Conservation (phyloP, 2,329 filamentous ascomycete genomes). For the Rugonectria rugulosa region DNA sequence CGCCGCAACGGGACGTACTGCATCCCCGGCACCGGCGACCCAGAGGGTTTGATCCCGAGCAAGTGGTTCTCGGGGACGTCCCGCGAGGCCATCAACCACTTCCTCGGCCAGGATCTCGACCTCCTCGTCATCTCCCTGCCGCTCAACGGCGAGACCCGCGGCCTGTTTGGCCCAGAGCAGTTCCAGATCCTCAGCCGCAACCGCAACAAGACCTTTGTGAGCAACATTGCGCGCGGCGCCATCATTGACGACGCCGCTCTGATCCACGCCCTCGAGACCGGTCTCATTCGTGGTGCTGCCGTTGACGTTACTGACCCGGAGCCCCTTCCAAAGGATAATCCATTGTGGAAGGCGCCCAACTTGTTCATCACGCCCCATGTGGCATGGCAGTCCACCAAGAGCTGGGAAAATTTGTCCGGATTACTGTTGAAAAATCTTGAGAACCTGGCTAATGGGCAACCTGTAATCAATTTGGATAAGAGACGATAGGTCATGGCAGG, state of each 20-base stretch:
- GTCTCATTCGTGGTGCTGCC: conserved; percentile 62
- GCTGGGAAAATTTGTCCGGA: conserved; percentile 36
- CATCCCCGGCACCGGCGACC: conserved; percentile 66
- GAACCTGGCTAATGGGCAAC: conserved; percentile 34
- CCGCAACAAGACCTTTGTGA: conserved; percentile 58
- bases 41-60: conserved; percentile 49
- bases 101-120: conserved; percentile 53
- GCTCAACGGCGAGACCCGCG: conserved; percentile 46
- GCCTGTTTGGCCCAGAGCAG: conserved; percentile 53
- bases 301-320: conserved; percentile 78
- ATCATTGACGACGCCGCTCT: conserved; percentile 58
- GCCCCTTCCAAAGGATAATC: conserved; percentile 68
- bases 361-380: conserved; percentile 61
- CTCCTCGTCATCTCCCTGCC: conserved; percentile 53
- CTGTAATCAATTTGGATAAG: conserved; percentile 39
- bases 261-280: conserved; percentile 59
- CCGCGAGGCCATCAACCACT: conserved; percentile 47
- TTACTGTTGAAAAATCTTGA: conserved; percentile 43
- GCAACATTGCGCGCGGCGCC: conserved; percentile 69
- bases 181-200: conserved; percentile 46
- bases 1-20: conserved; percentile 66
- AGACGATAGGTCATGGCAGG: not conserved
- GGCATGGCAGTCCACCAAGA: conserved; percentile 42
- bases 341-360: conserved; percentile 71
- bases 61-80: conserved; percentile 52